These are phyloP conservation scores for Pseudogymnoascus sp. DNA, from an alignment of 2,329 filamentous ascomycete genomes.

Conservation along the genomic window DNA sequence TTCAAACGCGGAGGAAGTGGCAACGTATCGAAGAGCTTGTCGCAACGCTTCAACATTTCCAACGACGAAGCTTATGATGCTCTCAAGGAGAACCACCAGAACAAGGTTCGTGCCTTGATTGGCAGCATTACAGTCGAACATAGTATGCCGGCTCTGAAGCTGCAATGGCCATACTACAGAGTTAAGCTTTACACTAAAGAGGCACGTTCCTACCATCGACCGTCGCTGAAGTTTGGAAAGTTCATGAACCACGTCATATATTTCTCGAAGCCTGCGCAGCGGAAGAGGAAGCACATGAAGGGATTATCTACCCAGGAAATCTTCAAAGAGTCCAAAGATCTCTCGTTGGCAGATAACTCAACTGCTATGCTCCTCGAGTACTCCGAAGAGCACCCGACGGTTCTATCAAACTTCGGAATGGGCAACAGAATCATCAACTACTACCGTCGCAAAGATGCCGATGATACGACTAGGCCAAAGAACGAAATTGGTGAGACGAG, in stretches of 20 bases:
- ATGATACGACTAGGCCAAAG: slow-evolving; percentile 38
- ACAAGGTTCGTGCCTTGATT: slow-evolving; percentile 87
- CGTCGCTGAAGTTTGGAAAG: slow-evolving; percentile 64
- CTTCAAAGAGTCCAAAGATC: slow-evolving; percentile 71
- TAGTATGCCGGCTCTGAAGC: slow-evolving; percentile 79
- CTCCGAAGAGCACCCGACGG: slow-evolving; percentile 84
- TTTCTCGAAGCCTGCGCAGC: slow-evolving; percentile 62
- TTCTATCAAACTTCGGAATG: slow-evolving; percentile 96
- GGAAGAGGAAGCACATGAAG: slow-evolving; percentile 78
- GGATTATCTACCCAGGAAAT: slow-evolving; percentile 70
- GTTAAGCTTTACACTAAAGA: slow-evolving; percentile 68
- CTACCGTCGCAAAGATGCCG: slow-evolving; percentile 74
- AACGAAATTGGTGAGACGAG: slow-evolving; percentile 81
- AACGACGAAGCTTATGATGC: slow-evolving; percentile 95
- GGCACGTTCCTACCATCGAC: slow-evolving; percentile 77
- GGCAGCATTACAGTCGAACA: slow-evolving; percentile 92
- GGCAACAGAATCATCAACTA: slow-evolving; percentile 94
- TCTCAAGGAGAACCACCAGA: slow-evolving; percentile 92
- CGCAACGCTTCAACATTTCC: slow-evolving; percentile 84
- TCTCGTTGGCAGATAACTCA: slow-evolving; percentile 83
- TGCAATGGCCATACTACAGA: slow-evolving; percentile 95
- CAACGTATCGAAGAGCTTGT: slow-evolving; percentile 64
- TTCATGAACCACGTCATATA: slow-evolving; percentile 59
- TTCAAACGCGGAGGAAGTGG: slow-evolving; percentile 61
- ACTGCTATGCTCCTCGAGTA: slow-evolving; percentile 87